Evolutionary conservation across 2,329 filamentous ascomycete genomes (phyloP).

Genomic region (Raffaelea ambrosiae): DNA sequence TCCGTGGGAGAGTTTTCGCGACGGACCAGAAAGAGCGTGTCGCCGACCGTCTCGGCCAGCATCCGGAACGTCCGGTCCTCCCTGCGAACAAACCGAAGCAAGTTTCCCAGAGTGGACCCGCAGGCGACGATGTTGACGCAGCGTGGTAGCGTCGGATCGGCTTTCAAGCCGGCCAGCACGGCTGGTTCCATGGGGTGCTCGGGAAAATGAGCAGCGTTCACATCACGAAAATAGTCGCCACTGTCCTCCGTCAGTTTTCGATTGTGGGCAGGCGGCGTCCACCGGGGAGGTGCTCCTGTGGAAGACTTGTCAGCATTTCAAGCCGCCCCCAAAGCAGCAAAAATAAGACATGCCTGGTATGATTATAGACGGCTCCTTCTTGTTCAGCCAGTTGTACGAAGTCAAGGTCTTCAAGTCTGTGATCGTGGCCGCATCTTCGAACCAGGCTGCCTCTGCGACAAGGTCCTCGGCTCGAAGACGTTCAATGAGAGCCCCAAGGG

Average conservation of each 20-base stretch:
- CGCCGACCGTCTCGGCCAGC: conserved; percentile 43
- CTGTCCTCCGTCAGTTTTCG: conserved; percentile 31
- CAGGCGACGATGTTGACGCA: conserved; percentile 50
- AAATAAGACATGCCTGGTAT: conserved; percentile 22
- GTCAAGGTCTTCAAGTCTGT: conserved; percentile 17
- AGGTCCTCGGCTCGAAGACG: no score
- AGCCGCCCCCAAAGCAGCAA: background rate
- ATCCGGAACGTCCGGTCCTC: conserved; percentile 46
- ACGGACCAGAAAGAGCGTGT: conserved; percentile 55
- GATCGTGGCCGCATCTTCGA: conserved; percentile 14
- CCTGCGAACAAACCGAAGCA: conserved; percentile 45
- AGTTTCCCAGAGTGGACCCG: conserved; percentile 50
- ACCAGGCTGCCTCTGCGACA: conserved; percentile 3
- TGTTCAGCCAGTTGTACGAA: conserved; percentile 29
- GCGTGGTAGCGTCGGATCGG: conserved; percentile 25
- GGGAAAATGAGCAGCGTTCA: conserved; percentile 42
- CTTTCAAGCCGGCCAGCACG: conserved; percentile 26
- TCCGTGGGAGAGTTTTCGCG: conserved; percentile 52
- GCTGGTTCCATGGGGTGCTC: conserved; percentile 42
- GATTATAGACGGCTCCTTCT: conserved; percentile 17
- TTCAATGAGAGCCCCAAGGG: no score
- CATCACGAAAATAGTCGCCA: conserved; percentile 43
- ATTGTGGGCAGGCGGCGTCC: conserved; percentile 32
- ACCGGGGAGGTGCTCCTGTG: conserved; percentile 39
- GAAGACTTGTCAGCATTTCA: background rate